Base-by-base conservation (phyloP, 2,329 filamentous ascomycete genomes). In the Pyricularia grisea region DNA sequence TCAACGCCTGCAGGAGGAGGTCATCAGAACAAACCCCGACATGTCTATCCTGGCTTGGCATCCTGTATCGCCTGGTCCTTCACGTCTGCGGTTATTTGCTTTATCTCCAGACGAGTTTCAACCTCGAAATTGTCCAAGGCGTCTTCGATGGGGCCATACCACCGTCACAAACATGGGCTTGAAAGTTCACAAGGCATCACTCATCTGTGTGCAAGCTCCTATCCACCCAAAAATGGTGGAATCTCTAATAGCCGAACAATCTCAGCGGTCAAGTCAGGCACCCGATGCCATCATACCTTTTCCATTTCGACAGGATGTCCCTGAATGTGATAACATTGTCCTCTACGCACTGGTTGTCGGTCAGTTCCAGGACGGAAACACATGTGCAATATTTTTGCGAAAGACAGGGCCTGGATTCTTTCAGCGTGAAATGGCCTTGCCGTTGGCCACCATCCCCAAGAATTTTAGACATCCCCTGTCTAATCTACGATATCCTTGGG, bases 11-110 rank as follows among this genome's bases (percentile, higher is more conserved):
- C 73, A 74, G 69, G 69, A 75, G 23, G 71, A 75, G 61, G 74
- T 76, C 27, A 70, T 75, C 30, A 72, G 69, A 27, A 67, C 25
- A 6, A 69, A 68, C 14, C 63, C n/a, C n/a, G 72, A 73, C 66
- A 30, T 71, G 30, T 72, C 71, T 20, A 73, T 75, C 11, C 69
- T 75, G n/a, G 73, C 72, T 1, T 76, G 74, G 74, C 4, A 60
- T 17, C 36, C 65, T 55, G 23, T 14, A 17, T 55, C 23, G 36
- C 65, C 27, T 17, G 25, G 11, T 9, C 6, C 20, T 66, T 7
- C 63, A 31, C 33, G n/a, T n/a, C 17, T 42, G 11, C 23, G 65
- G 3, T 33, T 66, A 14, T 50, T 66, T 27, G 65, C 65, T 20
- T 6, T 23, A 14, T 66, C 65, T 2, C 65, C 65, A 5, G 65